Conservation (phyloP, 352 stramenopile genomes). For the Phytophthora vignae region DNA sequence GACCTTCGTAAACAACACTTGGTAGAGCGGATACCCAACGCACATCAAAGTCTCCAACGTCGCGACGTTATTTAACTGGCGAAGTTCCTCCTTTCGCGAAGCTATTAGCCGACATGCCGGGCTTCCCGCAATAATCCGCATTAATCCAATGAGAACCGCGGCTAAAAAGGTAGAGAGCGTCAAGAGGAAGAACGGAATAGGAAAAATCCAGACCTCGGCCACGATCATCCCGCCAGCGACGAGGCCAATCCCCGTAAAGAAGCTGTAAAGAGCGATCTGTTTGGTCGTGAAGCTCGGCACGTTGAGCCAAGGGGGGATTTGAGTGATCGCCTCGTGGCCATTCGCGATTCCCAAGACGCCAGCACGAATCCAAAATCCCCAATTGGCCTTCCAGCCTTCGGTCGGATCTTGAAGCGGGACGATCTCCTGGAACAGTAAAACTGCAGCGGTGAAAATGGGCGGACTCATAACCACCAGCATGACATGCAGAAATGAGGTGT, state of each 20-base stretch:
- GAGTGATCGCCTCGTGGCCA: neutral
- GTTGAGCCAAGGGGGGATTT: conserved; percentile 5
- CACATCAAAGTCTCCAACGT: neutral
- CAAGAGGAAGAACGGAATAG: conserved; percentile 9
- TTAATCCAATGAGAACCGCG: neutral
- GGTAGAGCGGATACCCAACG: neutral
- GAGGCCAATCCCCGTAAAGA: conserved; percentile 3
- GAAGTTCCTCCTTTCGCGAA: conserved; percentile 1
- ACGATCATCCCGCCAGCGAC: conserved; percentile 3
- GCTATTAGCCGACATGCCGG: conserved; percentile 4
- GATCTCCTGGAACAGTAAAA: conserved; percentile 10
- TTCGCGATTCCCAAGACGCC: neutral
- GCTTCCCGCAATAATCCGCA: conserved; percentile 1
- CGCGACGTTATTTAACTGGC: neutral
- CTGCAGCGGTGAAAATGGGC: neutral
- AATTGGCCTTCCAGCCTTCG: conserved; percentile 5
- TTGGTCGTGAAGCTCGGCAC: neutral
- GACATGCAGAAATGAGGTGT: neutral
- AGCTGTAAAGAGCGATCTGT: conserved; percentile 1
- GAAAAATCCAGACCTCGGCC: conserved; percentile 12
- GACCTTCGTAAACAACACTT: neutral
- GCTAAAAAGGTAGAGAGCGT: neutral
- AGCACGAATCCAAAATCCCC: conserved; percentile 14
- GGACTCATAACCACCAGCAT: conserved; percentile 2
- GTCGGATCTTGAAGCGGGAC: conserved; percentile 15